Evolutionary conservation across 1,284 basidiomycete genomes (phyloP).

Genomic region (Ustilago loliicola): DNA sequence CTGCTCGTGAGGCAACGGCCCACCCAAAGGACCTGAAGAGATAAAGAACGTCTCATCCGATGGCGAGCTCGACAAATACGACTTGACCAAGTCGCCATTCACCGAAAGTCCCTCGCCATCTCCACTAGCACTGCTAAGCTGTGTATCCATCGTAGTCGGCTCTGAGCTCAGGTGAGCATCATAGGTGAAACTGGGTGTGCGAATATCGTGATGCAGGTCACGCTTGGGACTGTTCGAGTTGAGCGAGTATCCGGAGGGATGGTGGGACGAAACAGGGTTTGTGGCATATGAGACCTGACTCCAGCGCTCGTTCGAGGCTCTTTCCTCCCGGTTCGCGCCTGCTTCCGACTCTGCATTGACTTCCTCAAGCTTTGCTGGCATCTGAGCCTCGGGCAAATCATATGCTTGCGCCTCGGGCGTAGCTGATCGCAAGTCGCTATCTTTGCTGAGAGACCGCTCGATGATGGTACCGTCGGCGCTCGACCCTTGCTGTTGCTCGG

Average conservation of each 20-base stretch:
- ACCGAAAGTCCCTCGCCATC: conserved; percentile 21
- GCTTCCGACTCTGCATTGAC: background rate
- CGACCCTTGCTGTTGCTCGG: conserved; percentile 8
- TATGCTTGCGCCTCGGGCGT: background rate
- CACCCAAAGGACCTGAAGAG: conserved; percentile 3
- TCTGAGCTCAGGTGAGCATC: conserved; percentile 33
- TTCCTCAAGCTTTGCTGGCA: background rate
- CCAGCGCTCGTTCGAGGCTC: conserved; percentile 22
- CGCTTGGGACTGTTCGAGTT: conserved; percentile 20
- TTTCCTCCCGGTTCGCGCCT: conserved; percentile 1
- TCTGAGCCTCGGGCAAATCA: background rate
- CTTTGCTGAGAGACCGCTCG: conserved; percentile 22
- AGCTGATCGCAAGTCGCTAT: conserved; percentile 13
- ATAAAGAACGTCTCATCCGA: conserved; percentile 35
- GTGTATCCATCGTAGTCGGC: conserved; percentile 37
- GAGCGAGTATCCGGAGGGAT: conserved; percentile 19
- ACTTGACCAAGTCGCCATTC: conserved; percentile 32
- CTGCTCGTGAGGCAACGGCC: background rate
- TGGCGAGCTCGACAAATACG: conserved; percentile 29
- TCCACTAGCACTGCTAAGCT: conserved; percentile 27
- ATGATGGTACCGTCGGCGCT: conserved; percentile 40
- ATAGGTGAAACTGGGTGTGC: conserved; percentile 28
- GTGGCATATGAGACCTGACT: conserved; percentile 30
- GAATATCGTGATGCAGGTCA: conserved; percentile 16
- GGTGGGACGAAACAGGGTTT: conserved; percentile 13